phyloP scores from a whole-genome alignment of 805 yeast species.

The Suhomyces canberraensis region DNA sequence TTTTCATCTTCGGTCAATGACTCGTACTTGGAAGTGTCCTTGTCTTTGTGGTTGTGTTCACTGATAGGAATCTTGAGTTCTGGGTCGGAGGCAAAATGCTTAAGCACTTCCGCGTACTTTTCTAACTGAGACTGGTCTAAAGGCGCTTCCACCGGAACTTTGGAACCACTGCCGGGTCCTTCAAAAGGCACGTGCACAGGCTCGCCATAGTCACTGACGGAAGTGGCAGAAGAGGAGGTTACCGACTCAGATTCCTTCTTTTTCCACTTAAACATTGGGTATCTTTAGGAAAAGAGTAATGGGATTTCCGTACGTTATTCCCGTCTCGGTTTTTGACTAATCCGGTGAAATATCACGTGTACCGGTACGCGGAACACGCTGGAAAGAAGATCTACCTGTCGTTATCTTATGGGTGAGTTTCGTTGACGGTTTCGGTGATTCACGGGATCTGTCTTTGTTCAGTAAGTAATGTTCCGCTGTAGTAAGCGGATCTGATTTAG shows the following conservation, averaged over 20 bases:
- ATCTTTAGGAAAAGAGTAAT: too few species aligned
- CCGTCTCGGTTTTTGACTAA: too few species aligned
- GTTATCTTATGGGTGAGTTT: too few species aligned
- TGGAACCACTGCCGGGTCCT: constrained; percentile 46
- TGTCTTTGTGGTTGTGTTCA: constrained; percentile 46
- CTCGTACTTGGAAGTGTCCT: constrained; percentile 29
- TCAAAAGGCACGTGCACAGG: constrained; percentile 49
- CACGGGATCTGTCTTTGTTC: too few species aligned
- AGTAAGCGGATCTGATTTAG: too few species aligned
- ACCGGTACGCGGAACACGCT: too few species aligned
- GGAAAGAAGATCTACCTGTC: too few species aligned
- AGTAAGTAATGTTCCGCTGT: too few species aligned
- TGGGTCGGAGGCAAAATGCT: constrained; percentile 53
- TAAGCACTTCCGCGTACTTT: constrained; percentile 61
- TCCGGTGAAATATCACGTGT: too few species aligned
- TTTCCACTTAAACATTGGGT: too few species aligned
- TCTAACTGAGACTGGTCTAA: constrained; percentile 53
- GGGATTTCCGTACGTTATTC: too few species aligned
- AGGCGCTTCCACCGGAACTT: constrained; percentile 46
- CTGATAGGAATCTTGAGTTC: constrained; percentile 47
- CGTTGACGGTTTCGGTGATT: too few species aligned
- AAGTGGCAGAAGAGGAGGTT: constrained; percentile 1
- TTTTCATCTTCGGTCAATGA: constrained; percentile 26
- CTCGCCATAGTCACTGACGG: constrained; percentile 8
- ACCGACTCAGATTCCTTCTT: constrained; percentile 4